Base-by-base conservation (phyloP, 495 filamentous ascomycete genomes). In the Xylaria intraflava region DNA sequence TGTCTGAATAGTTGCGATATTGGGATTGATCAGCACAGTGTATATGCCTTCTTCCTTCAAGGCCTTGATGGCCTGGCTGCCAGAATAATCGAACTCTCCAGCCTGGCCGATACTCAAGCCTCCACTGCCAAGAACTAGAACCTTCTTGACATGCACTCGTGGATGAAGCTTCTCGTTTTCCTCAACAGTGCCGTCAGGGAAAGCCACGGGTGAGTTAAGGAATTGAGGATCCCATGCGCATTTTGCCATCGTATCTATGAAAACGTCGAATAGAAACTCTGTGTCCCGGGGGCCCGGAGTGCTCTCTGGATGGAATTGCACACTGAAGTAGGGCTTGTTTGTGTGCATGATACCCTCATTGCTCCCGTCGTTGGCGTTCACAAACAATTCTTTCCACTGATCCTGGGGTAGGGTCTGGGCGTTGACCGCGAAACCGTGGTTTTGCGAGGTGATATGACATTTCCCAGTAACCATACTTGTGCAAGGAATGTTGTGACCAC, bases 71-170 rank as follows among this genome's bases (percentile, higher is more conserved):
- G 92, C 92, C 69, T 94, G 82, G 66, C 83, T 87, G 68, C 91
- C 92, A n/a, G 92, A 96, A 71, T 97, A 96, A 70, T 96, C 91
- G 61, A 97, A 97, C 71, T 97, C 92, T 65, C 92, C 92, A 58
- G 92, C 91, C 70, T 97, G 92, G 12, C 92, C 92, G 71, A 97
- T 97, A 66, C 89, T 94, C 56, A 97, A 74, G 59, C 92, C 92
- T 67, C 92, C 92, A 71, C 86, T 90, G 46, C 92, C 92, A 57
- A 97, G 85, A 29, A 97, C 86, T 17, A 97, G 77, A 6, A 95
- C 90, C 74, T 96, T 97, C 77, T 95, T 94, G 50, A 91, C 89
- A 33, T 79, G 74, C 19, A 96, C 87, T 46, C 82, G 81, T 6
- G 93, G 92, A 53, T 90, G 72, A 26, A 83, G 72, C 57, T 74